Percentiles rank a stretch among this genome's conserved stretches.
These are phyloP conservation scores for Phytomonas sp. DNA, from an alignment of 208 protist genomes.

Conservation along the genomic window DNA sequence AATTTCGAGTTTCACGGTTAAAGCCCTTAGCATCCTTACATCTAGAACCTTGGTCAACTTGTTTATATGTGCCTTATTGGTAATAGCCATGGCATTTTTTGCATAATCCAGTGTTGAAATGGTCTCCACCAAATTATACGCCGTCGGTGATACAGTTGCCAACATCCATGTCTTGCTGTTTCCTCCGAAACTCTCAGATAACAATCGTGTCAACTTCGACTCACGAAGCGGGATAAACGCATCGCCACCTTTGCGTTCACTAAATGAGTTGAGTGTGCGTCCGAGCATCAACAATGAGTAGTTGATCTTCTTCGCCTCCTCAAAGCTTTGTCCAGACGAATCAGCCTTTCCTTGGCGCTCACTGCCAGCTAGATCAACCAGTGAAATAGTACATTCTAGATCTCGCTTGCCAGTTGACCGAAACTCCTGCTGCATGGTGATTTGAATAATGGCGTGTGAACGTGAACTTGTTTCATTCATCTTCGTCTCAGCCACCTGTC, in stretches of 20 bases:
- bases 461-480: conserved; percentile 87
- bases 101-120: conserved; percentile 74
- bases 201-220: conserved; percentile 84
- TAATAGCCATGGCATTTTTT: conserved; percentile 69
- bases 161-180: conserved; percentile 93
- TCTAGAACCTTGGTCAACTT: conserved; percentile 46
- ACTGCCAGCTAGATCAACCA: conserved; percentile 79
- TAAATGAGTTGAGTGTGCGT: conserved; percentile 78
- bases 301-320: conserved; percentile 89
- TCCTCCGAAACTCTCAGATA: conserved; percentile 87
- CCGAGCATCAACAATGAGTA: conserved; percentile 80
- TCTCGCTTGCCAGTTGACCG: conserved; percentile 37
- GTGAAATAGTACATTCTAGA: conserved; percentile 51
- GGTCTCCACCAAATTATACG: conserved; percentile 53
- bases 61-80: conserved; percentile 64
- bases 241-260: conserved; percentile 52
- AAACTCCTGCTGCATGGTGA: conserved; percentile 56
- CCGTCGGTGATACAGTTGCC: conserved; percentile 74
- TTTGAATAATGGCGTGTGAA: conserved; percentile 85
- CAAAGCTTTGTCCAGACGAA: conserved; percentile 63
- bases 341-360: conserved; percentile 81
- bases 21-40: conserved; percentile 56
- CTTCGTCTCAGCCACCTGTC: conserved; percentile 68
- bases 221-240: conserved; percentile 74
- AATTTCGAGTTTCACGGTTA: conserved; percentile 37